Evolutionary conservation across 768 basidiomycete genomes (phyloP).

Genomic region (Nidularia pulvinata): DNA sequence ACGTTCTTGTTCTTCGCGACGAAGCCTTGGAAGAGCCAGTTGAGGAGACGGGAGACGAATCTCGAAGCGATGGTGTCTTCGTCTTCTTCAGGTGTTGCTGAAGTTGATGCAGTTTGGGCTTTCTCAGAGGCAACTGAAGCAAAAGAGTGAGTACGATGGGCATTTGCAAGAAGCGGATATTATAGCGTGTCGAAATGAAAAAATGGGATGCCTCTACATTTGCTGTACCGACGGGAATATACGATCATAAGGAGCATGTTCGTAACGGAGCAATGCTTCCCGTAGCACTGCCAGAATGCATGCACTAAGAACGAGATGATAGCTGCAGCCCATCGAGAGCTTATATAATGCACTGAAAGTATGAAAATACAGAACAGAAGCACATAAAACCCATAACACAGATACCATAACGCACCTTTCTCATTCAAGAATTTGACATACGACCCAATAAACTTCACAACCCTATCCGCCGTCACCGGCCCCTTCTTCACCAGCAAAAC

Average conservation of each 20-base stretch:
- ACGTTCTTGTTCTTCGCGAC: conserved; percentile 89
- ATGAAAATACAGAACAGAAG: no score
- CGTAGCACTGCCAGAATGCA: no score
- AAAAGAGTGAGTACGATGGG: not conserved
- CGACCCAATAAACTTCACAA: conserved; percentile 83
- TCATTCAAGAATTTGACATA: conserved; percentile 84
- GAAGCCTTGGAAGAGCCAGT: conserved; percentile 81
- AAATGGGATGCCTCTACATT: no score
- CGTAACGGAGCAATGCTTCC: no score
- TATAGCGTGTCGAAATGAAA: not conserved
- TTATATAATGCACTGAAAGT: no score
- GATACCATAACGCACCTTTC: conserved; percentile 57
- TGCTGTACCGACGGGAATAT: no score
- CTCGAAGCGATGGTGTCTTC: conserved; percentile 72
- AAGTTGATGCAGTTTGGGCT: conserved; percentile 13
- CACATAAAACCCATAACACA: not conserved
- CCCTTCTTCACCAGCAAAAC: conserved; percentile 89
- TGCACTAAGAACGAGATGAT: no score
- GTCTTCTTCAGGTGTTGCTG: conserved; percentile 29
- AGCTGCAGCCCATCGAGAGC: no score
- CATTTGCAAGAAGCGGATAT: not conserved
- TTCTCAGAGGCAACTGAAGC: conserved; percentile 24
- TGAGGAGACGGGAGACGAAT: conserved; percentile 66
- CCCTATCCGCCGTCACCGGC: conserved; percentile 72
- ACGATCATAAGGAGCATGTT: no score